Evolutionary conservation across 2,329 filamentous ascomycete genomes (phyloP).

Genomic region (Aaosphaeria arxii): DNA sequence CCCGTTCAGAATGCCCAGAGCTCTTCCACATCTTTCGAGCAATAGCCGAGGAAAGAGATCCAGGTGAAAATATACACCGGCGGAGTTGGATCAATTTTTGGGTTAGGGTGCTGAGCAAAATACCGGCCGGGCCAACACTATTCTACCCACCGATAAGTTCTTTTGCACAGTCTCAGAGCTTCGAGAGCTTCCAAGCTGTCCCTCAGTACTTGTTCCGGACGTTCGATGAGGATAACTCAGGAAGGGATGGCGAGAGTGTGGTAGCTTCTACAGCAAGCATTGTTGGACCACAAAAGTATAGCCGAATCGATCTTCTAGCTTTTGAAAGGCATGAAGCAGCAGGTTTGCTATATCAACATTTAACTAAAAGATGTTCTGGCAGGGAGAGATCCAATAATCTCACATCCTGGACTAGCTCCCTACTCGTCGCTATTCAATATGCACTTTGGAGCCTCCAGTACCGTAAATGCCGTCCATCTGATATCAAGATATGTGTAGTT

Average conservation of each 20-base stretch:
- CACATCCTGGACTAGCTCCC: constrained; percentile 6
- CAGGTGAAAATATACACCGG: background rate
- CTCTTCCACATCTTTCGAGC: background rate
- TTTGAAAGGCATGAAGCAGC: constrained; percentile 1
- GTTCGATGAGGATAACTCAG: constrained; percentile 11
- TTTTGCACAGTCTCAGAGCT: background rate
- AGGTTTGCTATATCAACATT: background rate
- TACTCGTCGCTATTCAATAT: constrained; percentile 5
- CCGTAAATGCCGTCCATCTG: background rate
- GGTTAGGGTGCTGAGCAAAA: background rate
- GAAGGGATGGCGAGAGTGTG: constrained; percentile 9
- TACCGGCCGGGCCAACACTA: constrained; percentile 4
- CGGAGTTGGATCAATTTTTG: background rate
- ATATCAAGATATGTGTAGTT: constrained; percentile 5
- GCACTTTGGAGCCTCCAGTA: constrained; percentile 1
- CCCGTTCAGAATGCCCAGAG: background rate
- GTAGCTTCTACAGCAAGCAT: constrained; percentile 12
- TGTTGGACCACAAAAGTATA: background rate
- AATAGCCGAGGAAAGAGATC: background rate
- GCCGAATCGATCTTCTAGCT: constrained; percentile 1
- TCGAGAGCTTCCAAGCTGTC: background rate
- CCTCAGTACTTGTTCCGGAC: constrained; percentile 14
- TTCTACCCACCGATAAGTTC: constrained; percentile 6
- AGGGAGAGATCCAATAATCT: constrained; percentile 1
- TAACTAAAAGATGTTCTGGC: constrained; percentile 1